These are phyloP conservation scores for Solanum aculeatissimum DNA, from an alignment of 305 asterid genomes.

Conservation along the genomic window DNA sequence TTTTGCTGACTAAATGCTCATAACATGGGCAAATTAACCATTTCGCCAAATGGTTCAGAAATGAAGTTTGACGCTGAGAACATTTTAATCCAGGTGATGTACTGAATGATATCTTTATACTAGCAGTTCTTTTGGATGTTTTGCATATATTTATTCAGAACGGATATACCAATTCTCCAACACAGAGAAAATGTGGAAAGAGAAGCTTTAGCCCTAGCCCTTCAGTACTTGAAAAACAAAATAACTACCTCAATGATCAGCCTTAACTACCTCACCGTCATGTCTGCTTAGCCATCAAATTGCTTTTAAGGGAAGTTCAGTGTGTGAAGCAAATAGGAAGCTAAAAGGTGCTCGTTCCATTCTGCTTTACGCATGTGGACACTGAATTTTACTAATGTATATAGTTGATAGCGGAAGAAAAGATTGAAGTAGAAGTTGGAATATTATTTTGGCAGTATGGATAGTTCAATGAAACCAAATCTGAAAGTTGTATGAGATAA, in stretches of 20 bases:
- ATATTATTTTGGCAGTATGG: not conserved
- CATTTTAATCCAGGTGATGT: not conserved
- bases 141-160: not conserved
- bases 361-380: not conserved
- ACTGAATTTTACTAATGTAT: not conserved
- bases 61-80: not conserved
- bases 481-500: not conserved
- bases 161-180: not conserved
- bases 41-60: not conserved
- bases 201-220: not conserved
- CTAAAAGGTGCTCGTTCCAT: not conserved
- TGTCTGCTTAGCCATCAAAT: not conserved
- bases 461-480: not conserved
- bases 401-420: not conserved
- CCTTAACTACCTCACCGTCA: not conserved
- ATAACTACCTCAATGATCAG: not conserved
- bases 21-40: not conserved
- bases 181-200: not conserved
- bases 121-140: not conserved
- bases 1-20: not conserved
- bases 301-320: not conserved
- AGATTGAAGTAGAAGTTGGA: not conserved
- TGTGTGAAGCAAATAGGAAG: not conserved
- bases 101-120: not conserved
- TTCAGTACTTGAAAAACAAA: not conserved